Evolutionary conservation across 495 filamentous ascomycete genomes (phyloP).

Genomic region (Podospora pseudocomata): DNA sequence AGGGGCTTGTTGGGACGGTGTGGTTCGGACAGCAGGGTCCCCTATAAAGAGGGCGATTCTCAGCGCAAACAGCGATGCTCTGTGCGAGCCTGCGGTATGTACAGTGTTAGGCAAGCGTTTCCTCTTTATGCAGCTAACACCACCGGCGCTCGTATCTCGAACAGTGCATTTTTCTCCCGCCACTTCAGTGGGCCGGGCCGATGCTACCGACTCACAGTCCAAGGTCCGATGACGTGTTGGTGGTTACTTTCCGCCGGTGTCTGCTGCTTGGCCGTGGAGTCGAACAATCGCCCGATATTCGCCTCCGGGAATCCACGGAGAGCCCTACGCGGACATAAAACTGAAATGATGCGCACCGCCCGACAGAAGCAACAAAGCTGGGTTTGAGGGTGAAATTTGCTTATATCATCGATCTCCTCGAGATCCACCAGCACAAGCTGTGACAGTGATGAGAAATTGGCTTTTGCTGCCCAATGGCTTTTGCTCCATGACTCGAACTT

Average conservation of each 20-base stretch:
- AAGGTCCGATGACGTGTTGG: slow-evolving; percentile 1
- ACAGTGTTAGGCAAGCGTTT: background rate
- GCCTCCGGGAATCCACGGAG: background rate
- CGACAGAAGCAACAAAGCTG: no score
- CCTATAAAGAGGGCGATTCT: background rate
- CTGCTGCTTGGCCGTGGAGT: background rate
- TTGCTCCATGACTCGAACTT: background rate
- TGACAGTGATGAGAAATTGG: background rate
- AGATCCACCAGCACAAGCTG: background rate
- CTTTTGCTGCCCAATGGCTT: background rate
- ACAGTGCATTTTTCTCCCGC: background rate
- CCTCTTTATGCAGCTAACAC: background rate
- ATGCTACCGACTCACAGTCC: background rate
- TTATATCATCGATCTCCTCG: background rate
- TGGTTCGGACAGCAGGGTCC: background rate
- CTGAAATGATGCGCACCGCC: background rate
- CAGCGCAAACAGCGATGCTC: background rate
- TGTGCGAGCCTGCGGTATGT: background rate
- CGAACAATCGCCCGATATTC: background rate
- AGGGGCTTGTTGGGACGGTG: background rate
- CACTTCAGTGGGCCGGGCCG: slow-evolving; percentile 3
- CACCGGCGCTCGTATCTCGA: background rate
- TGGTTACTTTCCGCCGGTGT: background rate
- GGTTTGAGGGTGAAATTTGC: no score
- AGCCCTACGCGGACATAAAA: background rate